phyloP scores from a whole-genome alignment of 176 grass and related monocot species.

The Carex pumila region DNA sequence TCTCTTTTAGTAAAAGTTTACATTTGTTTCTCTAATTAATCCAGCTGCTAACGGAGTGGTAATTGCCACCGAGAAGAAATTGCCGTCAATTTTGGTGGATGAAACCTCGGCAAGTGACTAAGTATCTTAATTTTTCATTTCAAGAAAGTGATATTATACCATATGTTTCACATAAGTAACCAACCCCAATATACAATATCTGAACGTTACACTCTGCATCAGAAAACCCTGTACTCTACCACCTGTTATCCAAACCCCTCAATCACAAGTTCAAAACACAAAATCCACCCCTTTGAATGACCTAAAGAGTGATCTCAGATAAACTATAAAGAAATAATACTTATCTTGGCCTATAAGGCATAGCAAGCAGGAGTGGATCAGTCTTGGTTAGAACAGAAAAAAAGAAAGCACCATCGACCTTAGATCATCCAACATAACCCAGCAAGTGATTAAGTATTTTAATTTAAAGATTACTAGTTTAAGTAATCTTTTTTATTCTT shows the following conservation, averaged over 20 bases:
- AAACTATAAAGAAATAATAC: background rate
- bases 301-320: background rate
- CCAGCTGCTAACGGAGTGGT: conserved; percentile 62
- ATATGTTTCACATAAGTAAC: background rate
- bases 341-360: background rate
- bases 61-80: conserved; percentile 65
- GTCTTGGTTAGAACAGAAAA: background rate
- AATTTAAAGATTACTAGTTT: background rate
- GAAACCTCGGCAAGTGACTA: conserved; percentile 42
- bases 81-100: conserved; percentile 66
- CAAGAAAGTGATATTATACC: background rate
- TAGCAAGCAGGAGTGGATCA: background rate
- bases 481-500: background rate
- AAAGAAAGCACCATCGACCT: background rate
- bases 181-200: background rate
- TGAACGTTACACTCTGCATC: background rate
- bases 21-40: background rate
- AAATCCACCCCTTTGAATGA: background rate
- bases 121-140: background rate
- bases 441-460: conserved; percentile 8
- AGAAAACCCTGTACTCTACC: background rate
- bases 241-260: background rate
- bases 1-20: background rate
- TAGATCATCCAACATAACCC: too few relatives aligned
- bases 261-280: background rate